Conservation (phyloP, 306 rosid species). For the Cicer yamashitae region DNA sequence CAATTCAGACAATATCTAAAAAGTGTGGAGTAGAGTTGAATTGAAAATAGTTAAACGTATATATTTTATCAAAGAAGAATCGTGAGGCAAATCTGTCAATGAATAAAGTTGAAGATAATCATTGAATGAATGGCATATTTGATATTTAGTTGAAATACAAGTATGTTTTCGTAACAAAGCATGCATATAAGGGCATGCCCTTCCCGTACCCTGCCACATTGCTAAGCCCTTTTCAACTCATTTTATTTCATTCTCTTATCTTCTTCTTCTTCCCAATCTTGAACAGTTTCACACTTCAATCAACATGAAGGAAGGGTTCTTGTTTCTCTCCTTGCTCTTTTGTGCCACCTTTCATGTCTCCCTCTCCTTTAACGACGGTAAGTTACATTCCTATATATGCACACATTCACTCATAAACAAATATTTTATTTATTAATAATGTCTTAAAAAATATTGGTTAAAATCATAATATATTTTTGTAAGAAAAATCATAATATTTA, state of each 20-base stretch:
- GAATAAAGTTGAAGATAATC: constrained; percentile 15
- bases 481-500: too few species aligned
- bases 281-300: constrained; percentile 9
- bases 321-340: constrained; percentile 60
- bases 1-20: too few species aligned
- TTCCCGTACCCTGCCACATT: not conserved
- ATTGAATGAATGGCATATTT: constrained; percentile 52
- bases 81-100: constrained; percentile 33
- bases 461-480: too few species aligned
- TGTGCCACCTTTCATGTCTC: constrained; percentile 63
- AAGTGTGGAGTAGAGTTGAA: too few species aligned
- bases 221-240: constrained; percentile 7
- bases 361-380: constrained; percentile 70
- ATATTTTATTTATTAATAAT: not conserved
- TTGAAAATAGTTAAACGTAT: too few species aligned
- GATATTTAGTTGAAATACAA: constrained; percentile 38
- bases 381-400: constrained; percentile 15
- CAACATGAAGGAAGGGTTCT: constrained; percentile 46
- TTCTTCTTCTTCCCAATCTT: constrained; percentile 15
- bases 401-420: not conserved
- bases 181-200: constrained; percentile 71
- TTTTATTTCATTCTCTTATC: constrained; percentile 7
- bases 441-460: too few species aligned
- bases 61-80: not conserved
- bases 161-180: constrained; percentile 49